Conservation (phyloP, 148 eudicot species). For the Silene uniflora region DNA sequence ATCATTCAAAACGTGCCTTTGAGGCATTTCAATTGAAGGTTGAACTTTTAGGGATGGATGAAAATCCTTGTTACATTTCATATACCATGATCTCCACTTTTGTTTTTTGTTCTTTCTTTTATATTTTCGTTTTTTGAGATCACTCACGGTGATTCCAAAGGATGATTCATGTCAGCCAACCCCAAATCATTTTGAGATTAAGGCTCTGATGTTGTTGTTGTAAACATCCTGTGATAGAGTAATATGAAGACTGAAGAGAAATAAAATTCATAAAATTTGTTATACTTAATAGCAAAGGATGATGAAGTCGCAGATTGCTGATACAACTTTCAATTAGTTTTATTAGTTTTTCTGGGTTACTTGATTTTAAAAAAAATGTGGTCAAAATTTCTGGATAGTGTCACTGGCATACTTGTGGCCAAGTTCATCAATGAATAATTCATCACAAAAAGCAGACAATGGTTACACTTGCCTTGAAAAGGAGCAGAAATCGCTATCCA, state of each 20-base stretch:
- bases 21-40: neutral
- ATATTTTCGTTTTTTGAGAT: no score
- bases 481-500: constrained; percentile 99
- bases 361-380: neutral
- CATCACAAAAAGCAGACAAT: neutral
- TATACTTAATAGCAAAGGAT: neutral
- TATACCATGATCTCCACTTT: neutral
- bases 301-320: neutral
- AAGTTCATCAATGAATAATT: neutral
- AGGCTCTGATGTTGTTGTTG: no score
- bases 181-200: no score
- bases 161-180: no score
- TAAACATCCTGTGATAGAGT: neutral
- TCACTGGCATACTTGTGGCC: constrained; percentile 1
- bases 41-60: neutral
- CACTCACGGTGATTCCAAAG: no score
- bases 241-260: neutral
- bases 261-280: neutral
- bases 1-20: neutral
- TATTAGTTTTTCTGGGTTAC: neutral
- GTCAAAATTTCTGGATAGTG: neutral
- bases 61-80: constrained; percentile 1
- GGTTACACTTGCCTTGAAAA: constrained; percentile 62
- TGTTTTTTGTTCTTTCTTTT: no score
- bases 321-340: neutral